Base-by-base conservation (phyloP, 2,329 filamentous ascomycete species). In the Fusarium sp. region DNA sequence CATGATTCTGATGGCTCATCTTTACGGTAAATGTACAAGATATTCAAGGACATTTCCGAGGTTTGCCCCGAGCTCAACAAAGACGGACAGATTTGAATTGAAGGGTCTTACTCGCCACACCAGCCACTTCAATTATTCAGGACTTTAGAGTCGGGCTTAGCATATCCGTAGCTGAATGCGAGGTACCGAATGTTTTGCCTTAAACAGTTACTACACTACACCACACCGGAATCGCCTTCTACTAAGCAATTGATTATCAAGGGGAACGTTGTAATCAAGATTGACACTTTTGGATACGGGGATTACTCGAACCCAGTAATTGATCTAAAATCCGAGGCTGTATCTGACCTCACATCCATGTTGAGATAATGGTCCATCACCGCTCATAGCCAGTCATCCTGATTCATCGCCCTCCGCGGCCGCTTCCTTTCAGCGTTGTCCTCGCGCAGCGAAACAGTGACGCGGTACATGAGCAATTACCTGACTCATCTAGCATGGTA, bases 81-180 rank as follows among this genome's bases (percentile, higher is more conserved):
- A 67, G 24, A 54, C 18, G 34, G 34, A 20, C 18, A 14, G 45
- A 45, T 40, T 34, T 22, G 47, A 45, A 47, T 52, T 70, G 67
- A 75, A 73, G 53, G 57, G 54, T 34, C 41, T 54, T 67, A 64
- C 65, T 75, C 61, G 73, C 73, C 73, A 75, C 73, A 63, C 71
- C 67, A 75, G 69, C 72, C 72, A 73, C 72, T 68, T 53, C 16
- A 25, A 57, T 64, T 55, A 53, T 60, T 46, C 27, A 61, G 65
- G 63, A 73, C 69, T 53, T 65, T 27, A 24, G 8, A 27, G 13
- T 27, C 16, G 22, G 29, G 42, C 47, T 53, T 53, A 25, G 41
- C 22, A 30, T 20, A 20, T 20, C 20, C 20, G 20, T 20, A 29
- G 24, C 34, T 40, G 40, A 27, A 40, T 24, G 9, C 30, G 45